These are phyloP conservation scores for Venustampulla echinocandica DNA, from an alignment of 495 filamentous ascomycete genomes.

Conservation along the genomic window DNA sequence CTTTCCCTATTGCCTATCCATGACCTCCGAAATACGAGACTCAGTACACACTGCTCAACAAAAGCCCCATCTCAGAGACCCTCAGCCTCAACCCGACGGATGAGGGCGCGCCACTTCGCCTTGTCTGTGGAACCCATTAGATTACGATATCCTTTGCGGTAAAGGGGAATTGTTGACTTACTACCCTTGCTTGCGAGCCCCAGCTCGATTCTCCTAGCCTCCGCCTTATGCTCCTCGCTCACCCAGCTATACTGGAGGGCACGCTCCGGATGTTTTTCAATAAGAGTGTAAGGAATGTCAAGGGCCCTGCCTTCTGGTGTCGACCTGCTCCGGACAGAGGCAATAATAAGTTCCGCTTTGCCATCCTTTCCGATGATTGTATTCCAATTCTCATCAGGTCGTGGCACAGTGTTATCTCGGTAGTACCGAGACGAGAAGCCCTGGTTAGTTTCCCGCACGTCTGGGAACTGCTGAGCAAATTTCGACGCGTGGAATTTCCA, in stretches of 20 bases:
- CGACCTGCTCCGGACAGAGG: conserved; percentile 4
- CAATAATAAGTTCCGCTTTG: not conserved
- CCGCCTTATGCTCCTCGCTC: conserved; percentile 7
- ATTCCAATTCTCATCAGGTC: not conserved
- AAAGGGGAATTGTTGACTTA: conserved; percentile 1
- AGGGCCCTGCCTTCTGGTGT: conserved; percentile 4
- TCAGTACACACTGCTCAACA: too few relatives aligned
- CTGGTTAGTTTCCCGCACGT: not conserved
- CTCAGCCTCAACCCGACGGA: not conserved
- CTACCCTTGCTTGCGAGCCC: not conserved
- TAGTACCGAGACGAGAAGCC: conserved; percentile 14
- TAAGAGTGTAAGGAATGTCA: conserved; percentile 7
- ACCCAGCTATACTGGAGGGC: conserved; percentile 12
- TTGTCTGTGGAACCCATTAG: not conserved
- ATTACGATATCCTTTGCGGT: not conserved
- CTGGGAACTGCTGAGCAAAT: not conserved
- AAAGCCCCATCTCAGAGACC: not conserved
- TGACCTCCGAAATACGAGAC: too few relatives aligned
- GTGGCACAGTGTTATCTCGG: conserved; percentile 7
- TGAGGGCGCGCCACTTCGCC: not conserved
- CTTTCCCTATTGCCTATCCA: too few relatives aligned
- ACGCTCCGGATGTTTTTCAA: conserved; percentile 9
- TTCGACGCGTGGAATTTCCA: not conserved
- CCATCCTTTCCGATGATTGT: conserved; percentile 1
- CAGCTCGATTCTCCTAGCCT: conserved; percentile 4